Conservation (phyloP, 352 stramenopile genomes). For the Pythium rishiriense region DNA sequence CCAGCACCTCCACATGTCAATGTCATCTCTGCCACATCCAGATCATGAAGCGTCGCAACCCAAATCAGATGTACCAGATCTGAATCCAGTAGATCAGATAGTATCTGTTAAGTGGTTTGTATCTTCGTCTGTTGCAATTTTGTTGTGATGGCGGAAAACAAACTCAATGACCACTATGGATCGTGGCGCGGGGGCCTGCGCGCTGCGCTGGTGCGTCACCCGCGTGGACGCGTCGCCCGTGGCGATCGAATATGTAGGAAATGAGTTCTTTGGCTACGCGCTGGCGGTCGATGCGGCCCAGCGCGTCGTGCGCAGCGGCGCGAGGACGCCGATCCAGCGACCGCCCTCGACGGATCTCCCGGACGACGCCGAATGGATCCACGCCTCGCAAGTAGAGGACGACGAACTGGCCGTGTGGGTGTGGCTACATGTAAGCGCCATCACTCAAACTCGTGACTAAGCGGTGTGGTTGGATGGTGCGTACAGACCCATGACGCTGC, state of each 20-base stretch:
- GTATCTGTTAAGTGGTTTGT: neutral
- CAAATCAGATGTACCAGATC: slow-evolving; percentile 53
- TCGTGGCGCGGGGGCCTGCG: neutral
- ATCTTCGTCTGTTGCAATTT: neutral
- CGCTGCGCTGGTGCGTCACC: slow-evolving; percentile 19
- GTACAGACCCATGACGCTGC: slow-evolving; percentile 14
- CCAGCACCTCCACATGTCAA: neutral
- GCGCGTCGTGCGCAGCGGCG: slow-evolving; percentile 16
- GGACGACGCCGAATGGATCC: slow-evolving; percentile 7
- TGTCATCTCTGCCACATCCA: slow-evolving; percentile 3
- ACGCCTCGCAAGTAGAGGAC: slow-evolving; percentile 14
- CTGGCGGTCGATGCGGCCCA: slow-evolving; percentile 15
- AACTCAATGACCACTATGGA: neutral
- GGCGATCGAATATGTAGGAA: slow-evolving; percentile 11
- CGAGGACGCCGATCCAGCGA: neutral
- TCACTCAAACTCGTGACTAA: no score
- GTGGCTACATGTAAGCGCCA: no score
- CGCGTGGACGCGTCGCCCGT: slow-evolving; percentile 19
- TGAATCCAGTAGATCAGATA: slow-evolving; percentile 10
- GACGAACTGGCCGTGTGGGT: slow-evolving; percentile 10
- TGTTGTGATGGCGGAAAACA: slow-evolving; percentile 25
- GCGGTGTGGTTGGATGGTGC: no score
- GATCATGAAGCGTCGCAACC: slow-evolving; percentile 13
- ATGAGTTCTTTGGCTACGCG: neutral
- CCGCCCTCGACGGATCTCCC: neutral